Evolutionary conservation across 2,329 filamentous ascomycete species (phyloP), one percentile per base, ranked within the genome.

Genomic region (Chrysoporthe austroafricana): DNA sequence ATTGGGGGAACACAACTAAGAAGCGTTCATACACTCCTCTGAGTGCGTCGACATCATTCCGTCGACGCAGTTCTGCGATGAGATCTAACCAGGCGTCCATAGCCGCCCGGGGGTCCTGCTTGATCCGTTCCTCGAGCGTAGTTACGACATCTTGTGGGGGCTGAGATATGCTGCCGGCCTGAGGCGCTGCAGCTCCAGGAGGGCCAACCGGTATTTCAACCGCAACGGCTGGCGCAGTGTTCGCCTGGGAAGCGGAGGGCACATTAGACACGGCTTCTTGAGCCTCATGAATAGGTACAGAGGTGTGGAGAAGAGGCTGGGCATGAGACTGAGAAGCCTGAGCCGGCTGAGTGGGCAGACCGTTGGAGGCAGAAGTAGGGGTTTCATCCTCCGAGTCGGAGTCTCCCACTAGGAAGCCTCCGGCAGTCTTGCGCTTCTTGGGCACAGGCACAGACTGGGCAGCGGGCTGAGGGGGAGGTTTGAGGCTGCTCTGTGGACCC

Each of bases 41-140:
- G 39, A 92, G 88, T 74, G 95, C 91, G 69, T 97, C 93, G 70
- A 94, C 81, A 78, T 94, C 92, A 79, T 91, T 91, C 74, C 91
- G 92, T 74, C 88, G 90, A 73, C 91, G 91, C 78, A 97, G 88
- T 77, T 97, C 93, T 72, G 88, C 87, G 76, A 99, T 95, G 76
- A 99, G 85, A 72, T 88, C 87, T 74, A 96, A 82, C 96, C 96
- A 99, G 43, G 95, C 93, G 77, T 96, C 92, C 79, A 96, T 88
- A 74, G 97, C 94, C 75, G 95, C 96, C 74, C 93, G 91, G 18
- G 95, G 92, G 76, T 99, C 96, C 75, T 97, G 92, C 77, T 91
- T 90, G 77, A 98, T 91, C 76, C 95, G 90, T 77, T 96, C 92
- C 82, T 99, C 95, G 75, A 98, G 85, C 54, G 59, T 62, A 26